Base-by-base conservation (phyloP, 2,329 filamentous ascomycete genomes). In the Penicillium hesseltinei region DNA sequence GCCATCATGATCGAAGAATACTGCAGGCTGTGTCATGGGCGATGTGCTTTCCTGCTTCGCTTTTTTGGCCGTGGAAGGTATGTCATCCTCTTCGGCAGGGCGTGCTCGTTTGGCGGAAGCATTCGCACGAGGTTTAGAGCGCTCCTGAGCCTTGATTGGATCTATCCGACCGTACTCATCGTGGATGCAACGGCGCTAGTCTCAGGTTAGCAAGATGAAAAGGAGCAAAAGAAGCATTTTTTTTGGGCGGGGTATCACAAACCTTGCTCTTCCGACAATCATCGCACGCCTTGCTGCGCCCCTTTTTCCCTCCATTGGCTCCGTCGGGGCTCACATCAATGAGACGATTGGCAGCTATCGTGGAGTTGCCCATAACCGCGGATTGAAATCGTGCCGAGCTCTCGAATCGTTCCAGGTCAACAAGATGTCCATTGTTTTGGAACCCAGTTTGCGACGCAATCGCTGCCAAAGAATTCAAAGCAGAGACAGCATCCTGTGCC, bases 221-320 rank as follows among this genome's bases (percentile, higher is more conserved):
- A 38, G 23, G 42, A 42, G 50, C 23, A 36, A 51, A 44, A 55
- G 19, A 33, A 13, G 39, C 27, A 39, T 11, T 29, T n/a, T 31
- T 13, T 10, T 15, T 13, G 29, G 11, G 11, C 23, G 23, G 11
- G 31, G 5, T 17, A 42, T 35, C 40, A 73, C 81, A 71, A 69
- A 86, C 85, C 79, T 88, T 88, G 78, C 84, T 87, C 70, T 86
- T 87, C 45, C 85, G 81, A 71, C 85, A 88, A 64, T 87, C 84
- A 57, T 84, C 80, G 69, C 85, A 88, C 43, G 85, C 85, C 71
- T 87, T 87, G 66, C 80, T 86, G 65, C 85, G 73, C 58, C 83
- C 80, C 69, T 84, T 83, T 72, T 84, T 81, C 45, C 77, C 78
- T 58, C 82, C 72, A 53, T 63, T 69, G 5, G 58, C 46, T 27